Conservation (phyloP, 2,329 filamentous ascomycete species). For the Calonectria hawksworthii region DNA sequence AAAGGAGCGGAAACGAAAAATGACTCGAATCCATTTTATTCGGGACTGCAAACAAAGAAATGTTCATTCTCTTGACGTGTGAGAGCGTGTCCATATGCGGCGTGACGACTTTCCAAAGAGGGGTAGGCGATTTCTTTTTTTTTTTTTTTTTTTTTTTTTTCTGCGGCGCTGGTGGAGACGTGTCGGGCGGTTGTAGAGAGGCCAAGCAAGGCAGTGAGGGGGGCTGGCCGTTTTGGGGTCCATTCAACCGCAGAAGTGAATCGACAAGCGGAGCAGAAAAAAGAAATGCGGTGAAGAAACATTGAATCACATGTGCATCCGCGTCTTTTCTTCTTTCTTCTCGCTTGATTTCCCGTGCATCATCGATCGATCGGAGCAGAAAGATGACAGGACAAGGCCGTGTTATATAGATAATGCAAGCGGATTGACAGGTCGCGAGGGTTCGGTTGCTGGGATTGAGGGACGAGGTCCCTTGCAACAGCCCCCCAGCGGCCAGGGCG, state of each 20-base stretch:
- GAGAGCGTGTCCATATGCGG: background rate
- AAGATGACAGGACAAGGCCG: background rate
- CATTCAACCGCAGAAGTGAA: slow-evolving; percentile 7
- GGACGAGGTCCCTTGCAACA: background rate
- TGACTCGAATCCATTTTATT: background rate
- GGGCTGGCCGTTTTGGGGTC: slow-evolving; percentile 4
- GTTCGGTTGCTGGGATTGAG: background rate
- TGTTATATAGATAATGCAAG: background rate
- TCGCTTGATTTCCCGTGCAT: background rate
- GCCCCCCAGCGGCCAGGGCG: background rate
- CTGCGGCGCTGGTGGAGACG: slow-evolving; percentile 18
- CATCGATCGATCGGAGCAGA: background rate
- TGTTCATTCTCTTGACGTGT: background rate
- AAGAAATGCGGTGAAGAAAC: background rate
- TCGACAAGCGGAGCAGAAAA: background rate
- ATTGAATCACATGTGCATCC: background rate
- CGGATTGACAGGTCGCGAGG: background rate
- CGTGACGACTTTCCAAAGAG: slow-evolving; percentile 8
- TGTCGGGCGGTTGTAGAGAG: slow-evolving; percentile 5
- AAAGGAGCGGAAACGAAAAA: background rate
- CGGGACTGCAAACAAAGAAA: background rate
- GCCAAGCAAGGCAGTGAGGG: background rate
- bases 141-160: slow-evolving; percentile 18
- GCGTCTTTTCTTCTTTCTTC: background rate
- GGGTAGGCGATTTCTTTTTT: slow-evolving; percentile 3